These are phyloP conservation scores for Diaporthe vexans DNA, from an alignment of 2,329 filamentous ascomycete genomes.

Conservation along the genomic window DNA sequence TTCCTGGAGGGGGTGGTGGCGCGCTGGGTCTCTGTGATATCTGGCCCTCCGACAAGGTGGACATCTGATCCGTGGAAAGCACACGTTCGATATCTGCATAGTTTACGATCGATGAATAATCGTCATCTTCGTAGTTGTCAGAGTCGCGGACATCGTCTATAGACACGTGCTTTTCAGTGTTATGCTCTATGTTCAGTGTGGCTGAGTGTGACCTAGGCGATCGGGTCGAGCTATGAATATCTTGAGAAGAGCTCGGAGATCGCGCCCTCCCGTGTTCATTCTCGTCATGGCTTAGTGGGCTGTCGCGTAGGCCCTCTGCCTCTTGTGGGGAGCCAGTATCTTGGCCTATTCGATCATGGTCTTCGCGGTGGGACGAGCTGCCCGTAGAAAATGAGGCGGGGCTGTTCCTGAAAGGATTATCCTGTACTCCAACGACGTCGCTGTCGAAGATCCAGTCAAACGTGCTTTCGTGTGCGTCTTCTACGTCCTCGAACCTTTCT, in stretches of 20 bases:
- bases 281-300: neutral
- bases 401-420: neutral
- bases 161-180: neutral
- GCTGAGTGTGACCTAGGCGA: neutral
- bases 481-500: neutral
- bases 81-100: neutral
- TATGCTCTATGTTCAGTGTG: neutral
- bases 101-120: neutral
- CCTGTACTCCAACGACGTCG: neutral
- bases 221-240: neutral
- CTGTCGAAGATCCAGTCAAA: slow-evolving; percentile 11
- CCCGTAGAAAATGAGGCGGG: neutral
- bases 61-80: neutral
- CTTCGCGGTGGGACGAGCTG: neutral
- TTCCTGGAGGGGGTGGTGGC: neutral
- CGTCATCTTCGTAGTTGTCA: neutral
- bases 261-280: neutral
- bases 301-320: neutral
- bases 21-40: neutral
- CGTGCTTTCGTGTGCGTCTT: slow-evolving; percentile 4
- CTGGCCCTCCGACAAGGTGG: neutral
- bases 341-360: neutral
- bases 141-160: neutral
- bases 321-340: slow-evolving; percentile 4
- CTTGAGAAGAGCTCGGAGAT: neutral